Base-by-base conservation (phyloP, 2,329 filamentous ascomycete genomes). In the Cladosporium velox region DNA sequence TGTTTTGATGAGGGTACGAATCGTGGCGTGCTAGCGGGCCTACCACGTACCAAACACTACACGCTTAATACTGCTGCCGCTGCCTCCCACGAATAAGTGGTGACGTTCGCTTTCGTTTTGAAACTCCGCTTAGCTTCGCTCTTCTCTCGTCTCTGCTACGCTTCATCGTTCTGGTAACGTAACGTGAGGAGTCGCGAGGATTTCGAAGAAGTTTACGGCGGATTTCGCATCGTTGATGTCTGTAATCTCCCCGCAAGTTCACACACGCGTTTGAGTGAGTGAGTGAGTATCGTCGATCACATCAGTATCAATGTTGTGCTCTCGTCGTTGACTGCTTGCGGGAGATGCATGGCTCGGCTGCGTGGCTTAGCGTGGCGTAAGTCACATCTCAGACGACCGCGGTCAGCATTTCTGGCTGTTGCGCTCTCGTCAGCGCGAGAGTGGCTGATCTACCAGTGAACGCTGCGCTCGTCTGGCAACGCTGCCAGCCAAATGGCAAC, bases 401-500 rank as follows among this genome's bases (percentile, higher is more conserved):
- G 18, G 35, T 21, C 24, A 64, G 18, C 61, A 64, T 57, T 15
- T 64, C 61, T 11, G 28, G 28, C 38, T 64, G 61, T 51, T 64
- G 61, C 41, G 61, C 51, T 18, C 28, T 55, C 24, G 51, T 64
- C 6, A 64, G 61, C 51, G 61, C 61, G 5, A 64, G 51, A 34
- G 30, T 64, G 41, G 51, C 47, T 2, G 61, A 38, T 57, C 41
- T 64, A 38, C 51, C 18, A 21, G 61, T 30, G 26, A 57, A 64
- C 2, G 51, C 61, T 15, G 51, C 28, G 51, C 49, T 64, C 51
- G 34, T 64, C 61, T 64, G 61, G 38, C 28, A 57, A n/a, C 44
- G 61, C 61, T 64, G 61, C 61, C 61, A 64, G n/a, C 61, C 61
- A 26, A 44, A 64, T 26, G 61, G 61, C 61, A 64, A 57, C 61